Conservation (phyloP, 805 yeast genomes). For the Candida schatavii region DNA sequence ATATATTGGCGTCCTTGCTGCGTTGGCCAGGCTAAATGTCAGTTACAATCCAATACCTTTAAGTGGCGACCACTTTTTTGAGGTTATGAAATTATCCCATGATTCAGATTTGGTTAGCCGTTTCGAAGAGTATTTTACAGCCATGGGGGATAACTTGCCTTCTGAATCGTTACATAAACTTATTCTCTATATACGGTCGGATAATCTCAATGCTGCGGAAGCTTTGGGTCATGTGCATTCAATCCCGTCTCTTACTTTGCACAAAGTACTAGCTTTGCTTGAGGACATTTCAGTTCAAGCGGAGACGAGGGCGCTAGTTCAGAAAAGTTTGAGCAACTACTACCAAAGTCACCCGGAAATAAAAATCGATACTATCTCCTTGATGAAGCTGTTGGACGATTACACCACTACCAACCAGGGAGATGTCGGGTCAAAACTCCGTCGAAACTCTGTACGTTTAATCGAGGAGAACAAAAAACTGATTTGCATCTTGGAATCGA, state of each 20-base stretch:
- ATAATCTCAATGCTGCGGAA: background rate
- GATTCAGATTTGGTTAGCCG: conserved; percentile 7
- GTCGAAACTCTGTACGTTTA: conserved; percentile 49
- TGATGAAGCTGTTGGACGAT: conserved; percentile 56
- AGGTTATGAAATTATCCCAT: conserved; percentile 11
- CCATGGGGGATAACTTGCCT: background rate
- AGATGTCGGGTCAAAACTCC: conserved; percentile 82
- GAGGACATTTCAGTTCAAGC: conserved; percentile 22
- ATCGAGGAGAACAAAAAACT: conserved; percentile 24
- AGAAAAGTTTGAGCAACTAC: conserved; percentile 19
- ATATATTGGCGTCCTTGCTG: conserved; percentile 9
- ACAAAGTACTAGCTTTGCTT: background rate
- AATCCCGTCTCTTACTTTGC: background rate
- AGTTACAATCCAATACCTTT: conserved; percentile 1
- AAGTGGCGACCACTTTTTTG: conserved; percentile 17
- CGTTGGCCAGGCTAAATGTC: background rate
- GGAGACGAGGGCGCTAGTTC: conserved; percentile 24
- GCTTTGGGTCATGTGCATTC: background rate
- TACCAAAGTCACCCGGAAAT: conserved; percentile 8
- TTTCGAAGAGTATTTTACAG: conserved; percentile 15
- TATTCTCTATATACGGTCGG: background rate
- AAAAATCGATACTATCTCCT: conserved; percentile 1
- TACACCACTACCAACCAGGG: conserved; percentile 80
- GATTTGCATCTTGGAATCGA: conserved; percentile 1
- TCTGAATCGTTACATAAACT: background rate